Conservation (phyloP, 1,139 yeast species). For the Suhomyces coccinellae region DNA sequence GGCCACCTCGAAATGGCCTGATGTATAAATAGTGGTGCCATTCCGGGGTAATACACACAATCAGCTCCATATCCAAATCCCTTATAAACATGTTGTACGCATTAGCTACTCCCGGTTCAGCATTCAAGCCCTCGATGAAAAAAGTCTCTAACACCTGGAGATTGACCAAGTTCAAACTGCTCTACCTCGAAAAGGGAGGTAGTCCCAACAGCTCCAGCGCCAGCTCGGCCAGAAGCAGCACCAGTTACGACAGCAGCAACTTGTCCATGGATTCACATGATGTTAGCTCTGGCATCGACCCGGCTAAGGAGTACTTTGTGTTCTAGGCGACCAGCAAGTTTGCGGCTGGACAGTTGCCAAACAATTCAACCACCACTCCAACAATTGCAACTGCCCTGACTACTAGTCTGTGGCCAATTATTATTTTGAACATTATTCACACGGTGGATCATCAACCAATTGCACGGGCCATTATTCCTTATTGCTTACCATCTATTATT, state of each 20-base stretch:
- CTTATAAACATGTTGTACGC: conserved; percentile 32
- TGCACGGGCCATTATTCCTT: no score
- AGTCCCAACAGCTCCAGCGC: conserved; percentile 18
- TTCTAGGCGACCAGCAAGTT: neutral
- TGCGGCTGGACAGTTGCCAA: no score
- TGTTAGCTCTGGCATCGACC: neutral
- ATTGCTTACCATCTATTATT: no score
- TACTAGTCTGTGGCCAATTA: no score
- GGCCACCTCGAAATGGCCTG: neutral
- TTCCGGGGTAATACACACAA: neutral
- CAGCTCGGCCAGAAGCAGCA: conserved; percentile 11
- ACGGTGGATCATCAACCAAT: no score
- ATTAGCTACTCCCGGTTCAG: conserved; percentile 42
- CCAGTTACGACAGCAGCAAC: conserved; percentile 1
- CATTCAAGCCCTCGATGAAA: conserved; percentile 41
- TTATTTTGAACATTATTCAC: no score
- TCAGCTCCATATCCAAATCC: neutral
- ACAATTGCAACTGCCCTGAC: no score
- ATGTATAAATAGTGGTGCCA: conserved; percentile 10
- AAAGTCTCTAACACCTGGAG: conserved; percentile 40
- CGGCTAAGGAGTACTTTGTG: conserved; percentile 6
- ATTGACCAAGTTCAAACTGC: conserved; percentile 36
- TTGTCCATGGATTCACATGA: neutral
- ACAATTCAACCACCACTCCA: no score
- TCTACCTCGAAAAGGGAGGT: conserved; percentile 20